Evolutionary conservation across 441 rosid species (phyloP), one percentile per base, ranked within the genome.

Genomic region (Cnidoscolus chayamansa): DNA sequence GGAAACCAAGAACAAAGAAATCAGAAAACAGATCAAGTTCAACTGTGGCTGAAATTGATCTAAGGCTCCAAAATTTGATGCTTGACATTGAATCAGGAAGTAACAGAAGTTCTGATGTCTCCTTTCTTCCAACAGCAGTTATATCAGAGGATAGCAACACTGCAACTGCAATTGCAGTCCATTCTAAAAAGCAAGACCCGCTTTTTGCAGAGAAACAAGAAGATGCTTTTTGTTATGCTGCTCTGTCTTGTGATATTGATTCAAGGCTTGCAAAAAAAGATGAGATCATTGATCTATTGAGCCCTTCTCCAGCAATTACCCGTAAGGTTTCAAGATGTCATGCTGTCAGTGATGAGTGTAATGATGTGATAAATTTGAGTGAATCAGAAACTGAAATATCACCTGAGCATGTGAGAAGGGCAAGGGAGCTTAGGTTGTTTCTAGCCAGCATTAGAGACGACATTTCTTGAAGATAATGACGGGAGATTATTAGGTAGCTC

Each of bases 371-470:
- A 16, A 82, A 89, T 78, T 83, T 88, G 81, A 89, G 89, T 67
- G 96, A 89, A 68, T 92, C 96, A 16, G 96, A 90, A 16, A 77
- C 76, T 32, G 96, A 90, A 68, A 73, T 20, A 70, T 88, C 92
- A 19, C 84, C 86, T 16, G 89, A 85, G 70, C 95, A 89, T 68
- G 77, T 65, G 77, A 83, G 75, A 84, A 89, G 88, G 77, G 93
- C 85, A 10, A 82, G 84, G 86, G 94, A 84, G 64, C 82, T 89
- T 73, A 84, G 94, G 76, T 71, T 75, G 70, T 90, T 94, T 72
- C 77, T 92, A 7, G 81, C 86, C 57, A 78, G 84, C 59, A 81
- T 90, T 48, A 80, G 77, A 76, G 83, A 89, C 69, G 86, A 83
- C 55, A 64, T 68, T 60, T 40, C 76, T 49, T 82, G 75, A 82